Evolutionary conservation across 805 yeast genomes (phyloP), one percentile per base, ranked within the genome.

Genomic region (Candida nemodendra): DNA sequence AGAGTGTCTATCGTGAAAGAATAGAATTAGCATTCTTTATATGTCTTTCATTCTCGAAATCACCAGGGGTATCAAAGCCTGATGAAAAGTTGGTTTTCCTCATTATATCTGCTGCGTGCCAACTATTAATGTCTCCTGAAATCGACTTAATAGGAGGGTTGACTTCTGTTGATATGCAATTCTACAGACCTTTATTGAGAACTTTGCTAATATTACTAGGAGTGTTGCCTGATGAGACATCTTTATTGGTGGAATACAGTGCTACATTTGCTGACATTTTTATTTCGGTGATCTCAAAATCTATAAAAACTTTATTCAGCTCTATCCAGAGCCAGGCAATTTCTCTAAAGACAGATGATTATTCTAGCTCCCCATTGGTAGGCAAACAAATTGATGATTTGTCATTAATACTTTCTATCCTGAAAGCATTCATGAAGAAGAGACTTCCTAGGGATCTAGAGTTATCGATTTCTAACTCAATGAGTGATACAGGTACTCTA

Each of bases 1-100:
- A 62, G 3, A 73, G 71, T 14, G 68, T 82, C 2, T 78, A 71
- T 48, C 70, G 75, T 32, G 84, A 75, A 35, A 72, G 95, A 34
- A 66, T 81, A 27, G 90, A 86, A 51, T 61, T 87, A 28, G 70
- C 84, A 41, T 70, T 89, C 62, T 71, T 78, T 57, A 65, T 72
- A 16, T 59, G 64, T 29, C 66, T 69, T 39, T 59, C 74, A 4
- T 53, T 73, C 23, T 68, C 72, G 27, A 51, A 50, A 19, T 52
- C 52, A 4, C 34, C 61, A 4, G 47, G 61, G 5, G 38, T 49
- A 4, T 13, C 34, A 19, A 56, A 62, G 14, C 56, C 53, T 14
- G 63, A 57, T 17, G 60, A 68, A 9, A 61, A 55, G n/a, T 51
- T 58, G 17, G 56, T 71, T 0, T 63, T 72, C 32, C 63, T 70